Percentiles rank a stretch among this genome's conserved stretches.
Conservation (phyloP, 164 flowering plant genomes). For the Magnolia officinalis region DNA sequence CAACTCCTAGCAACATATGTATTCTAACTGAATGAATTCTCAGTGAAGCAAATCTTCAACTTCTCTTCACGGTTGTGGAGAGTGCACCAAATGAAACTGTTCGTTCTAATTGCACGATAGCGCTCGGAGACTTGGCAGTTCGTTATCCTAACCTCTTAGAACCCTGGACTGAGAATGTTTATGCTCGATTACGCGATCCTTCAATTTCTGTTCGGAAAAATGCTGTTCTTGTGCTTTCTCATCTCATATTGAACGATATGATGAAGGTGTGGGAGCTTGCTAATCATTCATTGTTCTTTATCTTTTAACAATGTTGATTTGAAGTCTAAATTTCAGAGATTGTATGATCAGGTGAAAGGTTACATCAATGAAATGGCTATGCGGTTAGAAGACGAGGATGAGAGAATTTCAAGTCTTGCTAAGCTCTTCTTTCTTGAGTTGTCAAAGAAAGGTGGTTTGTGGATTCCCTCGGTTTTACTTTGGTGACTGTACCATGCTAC, state of each 20-base stretch:
- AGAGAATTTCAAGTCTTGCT: constrained; percentile 86
- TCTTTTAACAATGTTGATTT: constrained; percentile 1
- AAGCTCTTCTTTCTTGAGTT: constrained; percentile 89
- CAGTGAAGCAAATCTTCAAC: constrained; percentile 95
- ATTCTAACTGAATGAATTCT: constrained; percentile 20
- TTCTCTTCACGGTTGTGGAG: constrained; percentile 93
- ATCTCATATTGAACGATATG: constrained; percentile 96
- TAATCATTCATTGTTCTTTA: constrained; percentile 7
- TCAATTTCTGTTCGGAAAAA: constrained; percentile 83
- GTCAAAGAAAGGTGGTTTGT: constrained; percentile 80
- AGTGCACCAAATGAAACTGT: constrained; percentile 84
- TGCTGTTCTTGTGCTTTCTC: constrained; percentile 97
- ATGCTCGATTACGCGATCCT: constrained; percentile 78
- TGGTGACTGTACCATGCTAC: constrained; percentile 1
- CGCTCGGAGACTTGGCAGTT: constrained; percentile 93
- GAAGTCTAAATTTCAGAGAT: background rate
- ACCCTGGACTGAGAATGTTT: constrained; percentile 98
- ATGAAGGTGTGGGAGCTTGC: constrained; percentile 71
- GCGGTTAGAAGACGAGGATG: constrained; percentile 84
- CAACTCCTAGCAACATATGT: background rate
- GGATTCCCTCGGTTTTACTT: background rate
- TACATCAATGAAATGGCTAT: constrained; percentile 92
- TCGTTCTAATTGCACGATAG: constrained; percentile 90
- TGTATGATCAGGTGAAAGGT: constrained; percentile 79
- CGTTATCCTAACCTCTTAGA: constrained; percentile 97